These are phyloP conservation scores for Blumeria hordei DNA, from an alignment of 2,329 filamentous ascomycete genomes.

Conservation along the genomic window DNA sequence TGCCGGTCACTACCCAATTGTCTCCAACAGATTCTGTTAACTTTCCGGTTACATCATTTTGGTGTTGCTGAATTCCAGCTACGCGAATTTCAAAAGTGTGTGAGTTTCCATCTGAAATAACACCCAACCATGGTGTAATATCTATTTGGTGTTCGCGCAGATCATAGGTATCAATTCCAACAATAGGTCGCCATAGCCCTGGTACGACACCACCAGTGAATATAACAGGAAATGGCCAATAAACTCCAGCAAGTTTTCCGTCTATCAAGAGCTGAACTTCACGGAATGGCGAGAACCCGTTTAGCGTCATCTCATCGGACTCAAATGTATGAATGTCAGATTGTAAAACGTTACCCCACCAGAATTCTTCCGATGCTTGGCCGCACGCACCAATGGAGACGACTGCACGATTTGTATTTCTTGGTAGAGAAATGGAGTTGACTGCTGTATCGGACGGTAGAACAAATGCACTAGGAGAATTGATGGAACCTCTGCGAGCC, in stretches of 20 bases:
- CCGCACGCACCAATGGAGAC: conserved; percentile 57
- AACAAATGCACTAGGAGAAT: conserved; percentile 39
- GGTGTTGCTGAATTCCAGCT: conserved; percentile 34
- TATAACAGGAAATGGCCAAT: conserved; percentile 63
- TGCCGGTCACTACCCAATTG: conserved; percentile 56
- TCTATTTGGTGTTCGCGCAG: conserved; percentile 62
- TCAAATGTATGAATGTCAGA: conserved; percentile 35
- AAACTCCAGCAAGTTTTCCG: conserved; percentile 43
- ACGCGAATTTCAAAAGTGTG: conserved; percentile 48
- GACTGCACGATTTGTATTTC: conserved; percentile 41
- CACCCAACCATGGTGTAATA: conserved; percentile 49
- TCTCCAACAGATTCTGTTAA: conserved; percentile 32
- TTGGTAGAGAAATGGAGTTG: conserved; percentile 36
- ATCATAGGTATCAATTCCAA: conserved; percentile 58
- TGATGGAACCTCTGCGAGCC: conserved; percentile 22
- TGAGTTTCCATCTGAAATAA: conserved; percentile 36
- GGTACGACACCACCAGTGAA: conserved; percentile 64
- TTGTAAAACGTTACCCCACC: conserved; percentile 57
- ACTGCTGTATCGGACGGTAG: conserved; percentile 38
- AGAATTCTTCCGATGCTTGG: conserved; percentile 58
- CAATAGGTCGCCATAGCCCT: conserved; percentile 53
- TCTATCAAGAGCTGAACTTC: conserved; percentile 61
- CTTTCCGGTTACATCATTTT: conserved; percentile 19
- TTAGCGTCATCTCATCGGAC: conserved; percentile 27
- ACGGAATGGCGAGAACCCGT: conserved; percentile 49